Conservation (phyloP, 73 alveolate species). For the Blepharisma stoltei region DNA sequence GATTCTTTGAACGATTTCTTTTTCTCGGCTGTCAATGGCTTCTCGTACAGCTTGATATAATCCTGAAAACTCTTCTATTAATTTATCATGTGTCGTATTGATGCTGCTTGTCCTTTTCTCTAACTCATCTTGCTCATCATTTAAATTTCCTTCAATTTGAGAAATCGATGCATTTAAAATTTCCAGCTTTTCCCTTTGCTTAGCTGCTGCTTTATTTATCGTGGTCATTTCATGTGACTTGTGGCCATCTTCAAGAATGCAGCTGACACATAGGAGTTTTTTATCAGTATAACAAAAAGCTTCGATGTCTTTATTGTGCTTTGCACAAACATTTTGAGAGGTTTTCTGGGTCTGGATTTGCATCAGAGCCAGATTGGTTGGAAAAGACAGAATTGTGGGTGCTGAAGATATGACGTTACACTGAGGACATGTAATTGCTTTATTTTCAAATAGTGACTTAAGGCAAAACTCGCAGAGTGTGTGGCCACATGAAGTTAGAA, state of each 20-base stretch:
- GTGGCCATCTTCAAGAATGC: slow-evolving; percentile 77
- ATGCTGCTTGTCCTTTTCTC: background rate
- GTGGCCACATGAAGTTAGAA: slow-evolving; percentile 52
- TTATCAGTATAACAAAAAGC: slow-evolving; percentile 71
- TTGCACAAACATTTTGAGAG: slow-evolving; percentile 29
- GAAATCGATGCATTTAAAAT: background rate
- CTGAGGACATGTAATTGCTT: slow-evolving; percentile 41
- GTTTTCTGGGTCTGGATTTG: background rate
- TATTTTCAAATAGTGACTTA: slow-evolving; percentile 1
- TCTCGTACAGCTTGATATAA: background rate
- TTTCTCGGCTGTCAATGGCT: background rate
- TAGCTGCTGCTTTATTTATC: slow-evolving; percentile 36
- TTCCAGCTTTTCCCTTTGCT: slow-evolving; percentile 8
- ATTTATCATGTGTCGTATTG: background rate
- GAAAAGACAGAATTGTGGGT: slow-evolving; percentile 34
- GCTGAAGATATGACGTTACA: slow-evolving; percentile 37
- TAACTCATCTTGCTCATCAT: background rate
- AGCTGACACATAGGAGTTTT: slow-evolving; percentile 66
- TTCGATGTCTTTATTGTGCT: slow-evolving; percentile 53
- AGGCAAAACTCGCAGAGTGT: slow-evolving; percentile 51
- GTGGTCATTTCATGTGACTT: slow-evolving; percentile 63
- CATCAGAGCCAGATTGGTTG: slow-evolving; percentile 44
- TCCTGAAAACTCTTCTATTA: background rate
- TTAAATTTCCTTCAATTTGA: background rate
- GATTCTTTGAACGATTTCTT: background rate